A percentile compares a stretch with the other conserved stretches of the same genome.
phyloP scores from a whole-genome alignment of 352 stramenopile genomes.

The Globisporangium parvum region DNA sequence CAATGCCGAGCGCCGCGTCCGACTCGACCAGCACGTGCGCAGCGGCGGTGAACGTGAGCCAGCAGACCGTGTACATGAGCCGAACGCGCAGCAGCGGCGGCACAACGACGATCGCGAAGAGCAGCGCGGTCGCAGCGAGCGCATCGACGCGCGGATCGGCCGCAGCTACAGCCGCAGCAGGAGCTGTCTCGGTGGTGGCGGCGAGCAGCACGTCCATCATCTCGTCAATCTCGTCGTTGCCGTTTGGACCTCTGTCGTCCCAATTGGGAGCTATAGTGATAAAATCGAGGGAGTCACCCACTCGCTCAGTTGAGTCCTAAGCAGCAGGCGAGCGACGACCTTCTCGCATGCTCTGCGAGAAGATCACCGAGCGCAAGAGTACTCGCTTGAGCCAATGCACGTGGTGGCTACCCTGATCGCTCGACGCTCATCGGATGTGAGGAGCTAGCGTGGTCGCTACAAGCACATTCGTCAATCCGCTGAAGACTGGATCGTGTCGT shows the following conservation, averaged over 20 bases:
- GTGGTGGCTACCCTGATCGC: too few species aligned
- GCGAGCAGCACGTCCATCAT: constrained; percentile 33
- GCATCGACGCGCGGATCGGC: constrained; percentile 33
- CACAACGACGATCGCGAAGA: constrained; percentile 55
- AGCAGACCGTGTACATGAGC: constrained; percentile 80
- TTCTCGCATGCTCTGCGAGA: too few species aligned
- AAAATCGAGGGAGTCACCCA: not conserved
- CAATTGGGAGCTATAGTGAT: not conserved
- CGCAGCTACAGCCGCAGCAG: constrained; percentile 3
- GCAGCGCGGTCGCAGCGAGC: constrained; percentile 35
- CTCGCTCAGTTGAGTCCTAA: too few species aligned
- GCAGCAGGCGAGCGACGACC: too few species aligned
- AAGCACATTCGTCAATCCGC: too few species aligned
- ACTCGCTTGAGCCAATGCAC: too few species aligned
- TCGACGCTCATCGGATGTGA: too few species aligned
- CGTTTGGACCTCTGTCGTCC: not conserved
- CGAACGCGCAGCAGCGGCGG: constrained; percentile 50
- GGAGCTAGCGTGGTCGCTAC: too few species aligned
- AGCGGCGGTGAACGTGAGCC: constrained; percentile 58
- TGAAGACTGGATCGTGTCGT: too few species aligned
- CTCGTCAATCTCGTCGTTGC: not conserved
- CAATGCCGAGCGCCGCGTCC: constrained; percentile 56
- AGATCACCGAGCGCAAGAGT: too few species aligned
- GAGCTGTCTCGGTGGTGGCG: constrained; percentile 10
- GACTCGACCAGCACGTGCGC: constrained; percentile 42